Evolutionary conservation across 768 basidiomycete species (phyloP).

Genomic region (Lentinus brumalis): DNA sequence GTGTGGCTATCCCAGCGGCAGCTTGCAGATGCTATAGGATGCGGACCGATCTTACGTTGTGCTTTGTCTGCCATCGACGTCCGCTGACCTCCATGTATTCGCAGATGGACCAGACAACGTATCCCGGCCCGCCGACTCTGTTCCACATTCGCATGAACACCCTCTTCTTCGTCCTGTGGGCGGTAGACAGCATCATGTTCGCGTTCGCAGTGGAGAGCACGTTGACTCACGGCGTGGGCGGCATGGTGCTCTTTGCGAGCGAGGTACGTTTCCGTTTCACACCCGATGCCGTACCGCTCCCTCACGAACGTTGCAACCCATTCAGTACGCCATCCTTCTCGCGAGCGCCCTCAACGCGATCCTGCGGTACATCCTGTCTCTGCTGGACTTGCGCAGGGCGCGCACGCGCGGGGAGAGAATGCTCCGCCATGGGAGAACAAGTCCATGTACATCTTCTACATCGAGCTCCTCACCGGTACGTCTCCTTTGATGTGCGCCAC

Average conservation of each 20-base stretch:
- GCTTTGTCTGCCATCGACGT: too few relatives aligned
- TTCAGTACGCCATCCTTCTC: constrained; percentile 85
- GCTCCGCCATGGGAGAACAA: constrained; percentile 96
- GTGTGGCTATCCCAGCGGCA: too few relatives aligned
- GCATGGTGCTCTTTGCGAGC: constrained; percentile 93
- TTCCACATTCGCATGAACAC: constrained; percentile 85
- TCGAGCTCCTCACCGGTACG: constrained; percentile 88
- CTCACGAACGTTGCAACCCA: background rate
- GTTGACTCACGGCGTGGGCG: constrained; percentile 75
- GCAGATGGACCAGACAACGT: constrained; percentile 96
- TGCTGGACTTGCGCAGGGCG: constrained; percentile 82
- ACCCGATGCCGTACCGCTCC: background rate
- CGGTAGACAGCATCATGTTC: constrained; percentile 77
- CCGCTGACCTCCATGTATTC: background rate
- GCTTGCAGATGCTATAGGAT: too few relatives aligned
- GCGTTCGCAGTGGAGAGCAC: constrained; percentile 81
- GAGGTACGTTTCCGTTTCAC: constrained; percentile 57
- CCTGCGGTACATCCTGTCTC: constrained; percentile 79
- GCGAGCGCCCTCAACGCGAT: constrained; percentile 78
- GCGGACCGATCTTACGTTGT: too few relatives aligned
- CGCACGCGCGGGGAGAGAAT: constrained; percentile 78
- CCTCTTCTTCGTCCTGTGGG: constrained; percentile 75
- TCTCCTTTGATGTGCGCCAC: constrained; percentile 2
- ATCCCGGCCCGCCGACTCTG: constrained; percentile 77
- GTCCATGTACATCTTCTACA: constrained; percentile 95